phyloP scores from a whole-genome alignment of 306 rosid species.

The Pueraria montana region DNA sequence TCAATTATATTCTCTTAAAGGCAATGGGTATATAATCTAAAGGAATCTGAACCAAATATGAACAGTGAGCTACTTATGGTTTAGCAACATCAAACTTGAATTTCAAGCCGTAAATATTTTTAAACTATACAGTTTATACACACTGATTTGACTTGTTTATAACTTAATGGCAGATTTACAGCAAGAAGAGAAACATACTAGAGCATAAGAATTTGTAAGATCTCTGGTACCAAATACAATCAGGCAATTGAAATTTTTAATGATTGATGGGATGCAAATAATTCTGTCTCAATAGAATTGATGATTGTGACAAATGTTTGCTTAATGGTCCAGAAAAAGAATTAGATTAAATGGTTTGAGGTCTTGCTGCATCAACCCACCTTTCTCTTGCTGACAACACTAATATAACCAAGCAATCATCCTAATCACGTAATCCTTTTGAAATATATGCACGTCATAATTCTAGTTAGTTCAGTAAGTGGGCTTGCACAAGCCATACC shows the following conservation, averaged over 20 bases:
- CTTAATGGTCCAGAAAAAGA: background rate
- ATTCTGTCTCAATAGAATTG: background rate
- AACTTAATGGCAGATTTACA: background rate
- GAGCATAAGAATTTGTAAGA: slow-evolving; percentile 10
- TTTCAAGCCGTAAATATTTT: background rate
- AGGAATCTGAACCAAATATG: slow-evolving; percentile 23
- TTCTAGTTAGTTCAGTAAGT: slow-evolving; percentile 24
- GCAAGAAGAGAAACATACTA: background rate
- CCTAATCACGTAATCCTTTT: slow-evolving; percentile 36
- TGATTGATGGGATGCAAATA: background rate
- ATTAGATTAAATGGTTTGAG: background rate
- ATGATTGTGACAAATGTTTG: background rate
- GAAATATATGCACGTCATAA: background rate
- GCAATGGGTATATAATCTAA: background rate
- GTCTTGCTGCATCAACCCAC: slow-evolving; percentile 21
- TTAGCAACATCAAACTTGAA: slow-evolving; percentile 1
- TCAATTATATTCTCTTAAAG: background rate
- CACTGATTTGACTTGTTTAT: background rate
- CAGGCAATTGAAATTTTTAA: slow-evolving; percentile 8
- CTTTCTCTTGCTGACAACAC: background rate
- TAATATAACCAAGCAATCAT: slow-evolving; percentile 26
- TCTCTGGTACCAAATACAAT: background rate
- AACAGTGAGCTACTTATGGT: background rate
- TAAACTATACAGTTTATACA: background rate
- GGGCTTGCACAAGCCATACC: slow-evolving; percentile 39